phyloP scores from a whole-genome alignment of 768 basidiomycete species.

The Phanerochaete sordida region DNA sequence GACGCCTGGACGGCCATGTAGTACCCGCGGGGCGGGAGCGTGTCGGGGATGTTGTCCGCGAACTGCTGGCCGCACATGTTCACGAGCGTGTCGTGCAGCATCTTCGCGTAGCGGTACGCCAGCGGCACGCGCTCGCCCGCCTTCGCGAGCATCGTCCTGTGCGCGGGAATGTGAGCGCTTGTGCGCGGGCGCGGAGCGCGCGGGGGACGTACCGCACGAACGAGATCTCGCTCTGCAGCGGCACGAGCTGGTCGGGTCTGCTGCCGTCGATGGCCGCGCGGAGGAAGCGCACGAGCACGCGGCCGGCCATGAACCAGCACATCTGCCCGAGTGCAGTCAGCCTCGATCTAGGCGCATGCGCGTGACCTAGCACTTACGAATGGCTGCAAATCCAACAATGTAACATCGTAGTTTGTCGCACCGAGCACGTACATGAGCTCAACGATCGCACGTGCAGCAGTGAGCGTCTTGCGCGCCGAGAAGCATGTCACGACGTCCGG shows the following conservation, averaged over 20 bases:
- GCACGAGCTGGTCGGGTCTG: conserved; percentile 52
- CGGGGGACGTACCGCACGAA: conserved; percentile 58
- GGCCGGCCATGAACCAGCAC: conserved; percentile 64
- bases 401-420: conserved; percentile 71
- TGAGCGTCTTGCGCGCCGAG: conserved; percentile 66
- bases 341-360: background rate
- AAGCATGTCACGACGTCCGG: conserved; percentile 55
- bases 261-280: conserved; percentile 59
- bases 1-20: background rate
- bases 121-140: conserved; percentile 68
- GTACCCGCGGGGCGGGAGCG: conserved; percentile 7
- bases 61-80: conserved; percentile 24
- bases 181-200: background rate
- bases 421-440: conserved; percentile 63
- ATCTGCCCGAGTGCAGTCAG: conserved; percentile 12
- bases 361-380: conserved; percentile 38
- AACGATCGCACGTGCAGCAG: conserved; percentile 61
- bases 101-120: conserved; percentile 55
- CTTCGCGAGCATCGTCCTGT: conserved; percentile 49
- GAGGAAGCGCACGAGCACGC: conserved; percentile 65
- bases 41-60: conserved; percentile 9
- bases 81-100: conserved; percentile 42
- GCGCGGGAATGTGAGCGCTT: background rate
- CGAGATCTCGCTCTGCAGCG: conserved; percentile 66
- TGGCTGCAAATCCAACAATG: conserved; percentile 66